Evolutionary conservation across 768 basidiomycete genomes (phyloP), one percentile per base, ranked within the genome.

Genomic region (Lyophyllum shimeji): DNA sequence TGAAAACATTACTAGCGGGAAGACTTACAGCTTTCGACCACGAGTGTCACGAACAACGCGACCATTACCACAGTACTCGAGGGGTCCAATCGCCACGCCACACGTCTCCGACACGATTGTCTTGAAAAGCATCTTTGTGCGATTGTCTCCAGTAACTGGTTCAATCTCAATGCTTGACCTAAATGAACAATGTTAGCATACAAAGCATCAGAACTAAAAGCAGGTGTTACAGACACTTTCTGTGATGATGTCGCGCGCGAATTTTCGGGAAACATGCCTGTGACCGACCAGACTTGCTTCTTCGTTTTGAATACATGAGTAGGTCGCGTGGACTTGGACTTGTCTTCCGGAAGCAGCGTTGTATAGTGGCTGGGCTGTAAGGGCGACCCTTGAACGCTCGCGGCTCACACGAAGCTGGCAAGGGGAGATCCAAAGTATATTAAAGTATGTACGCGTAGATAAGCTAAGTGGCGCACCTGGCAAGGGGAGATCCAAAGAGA

Each of bases 31-130:
- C 18, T 39, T n/a, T 40, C 24, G 12, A 6, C 37, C 37, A 51
- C 40, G 50, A 13, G 34, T 51, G 8, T 13, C 24, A 18, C 25
- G n/a, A 27, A 34, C 24, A 17, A 59, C 31, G 21, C 43, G 31
- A 18, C 55, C 63, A 55, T 60, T 58, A 12, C 63, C 63, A 57
- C 61, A 62, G 46, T 65, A 65, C 44, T 65, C 63, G 1, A 65
- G 48, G 2, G 61, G 63, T 2, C 63, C 61, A 49, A 65, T 62
- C 0, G 63, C 34, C 18, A 65, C 62, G 42, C 52, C 53, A 9
- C 29, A 34, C 24, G 56, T 51, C 25, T 53, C 33, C 33, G 34
- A 33, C 12, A 63, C 52, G 31, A 62, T 62, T 17, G 34, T 37
- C 12, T 37, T 37, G 34, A 37, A 37, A 3, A 37, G 34, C 34